phyloP scores from a whole-genome alignment of 208 protist genomes.

The Crithidia sp. region DNA sequence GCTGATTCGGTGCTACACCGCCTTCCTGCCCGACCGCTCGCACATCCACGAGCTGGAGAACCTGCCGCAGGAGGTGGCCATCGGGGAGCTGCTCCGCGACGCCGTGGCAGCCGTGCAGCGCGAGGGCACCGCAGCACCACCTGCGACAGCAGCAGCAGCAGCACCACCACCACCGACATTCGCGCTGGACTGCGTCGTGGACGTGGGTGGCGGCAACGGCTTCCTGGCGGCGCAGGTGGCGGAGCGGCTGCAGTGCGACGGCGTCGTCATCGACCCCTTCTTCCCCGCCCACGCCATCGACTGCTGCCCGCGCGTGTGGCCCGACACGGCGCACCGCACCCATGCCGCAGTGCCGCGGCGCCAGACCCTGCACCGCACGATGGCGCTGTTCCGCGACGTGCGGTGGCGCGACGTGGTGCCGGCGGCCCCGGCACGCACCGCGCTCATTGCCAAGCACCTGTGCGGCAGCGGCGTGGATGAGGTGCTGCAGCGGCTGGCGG shows the following conservation, averaged over 20 bases:
- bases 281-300: conserved; percentile 78
- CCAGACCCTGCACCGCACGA: conserved; percentile 41
- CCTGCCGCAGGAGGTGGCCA: conserved; percentile 81
- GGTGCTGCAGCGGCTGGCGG: conserved; percentile 60
- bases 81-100: conserved; percentile 63
- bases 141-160: not conserved
- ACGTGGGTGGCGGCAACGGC: conserved; percentile 84
- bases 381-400: conserved; percentile 54
- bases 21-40: conserved; percentile 75
- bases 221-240: conserved; percentile 74
- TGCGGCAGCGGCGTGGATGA: conserved; percentile 81
- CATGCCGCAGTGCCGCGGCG: conserved; percentile 38
- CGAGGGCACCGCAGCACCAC: not conserved
- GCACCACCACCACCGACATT: conserved; percentile 5
- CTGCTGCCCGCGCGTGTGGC: conserved; percentile 60
- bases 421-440: conserved; percentile 39
- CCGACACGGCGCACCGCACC: conserved; percentile 42
- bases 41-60: conserved; percentile 85
- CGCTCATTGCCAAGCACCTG: conserved; percentile 83
- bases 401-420: conserved; percentile 47
- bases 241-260: conserved; percentile 63
- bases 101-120: conserved; percentile 12
- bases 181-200: conserved; percentile 54
- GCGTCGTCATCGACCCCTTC: conserved; percentile 76
- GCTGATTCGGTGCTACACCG: conserved; percentile 73